Evolutionary conservation across 2,329 filamentous ascomycete genomes (phyloP), one percentile per base, ranked within the genome.

Genomic region (Fusarium sp.): DNA sequence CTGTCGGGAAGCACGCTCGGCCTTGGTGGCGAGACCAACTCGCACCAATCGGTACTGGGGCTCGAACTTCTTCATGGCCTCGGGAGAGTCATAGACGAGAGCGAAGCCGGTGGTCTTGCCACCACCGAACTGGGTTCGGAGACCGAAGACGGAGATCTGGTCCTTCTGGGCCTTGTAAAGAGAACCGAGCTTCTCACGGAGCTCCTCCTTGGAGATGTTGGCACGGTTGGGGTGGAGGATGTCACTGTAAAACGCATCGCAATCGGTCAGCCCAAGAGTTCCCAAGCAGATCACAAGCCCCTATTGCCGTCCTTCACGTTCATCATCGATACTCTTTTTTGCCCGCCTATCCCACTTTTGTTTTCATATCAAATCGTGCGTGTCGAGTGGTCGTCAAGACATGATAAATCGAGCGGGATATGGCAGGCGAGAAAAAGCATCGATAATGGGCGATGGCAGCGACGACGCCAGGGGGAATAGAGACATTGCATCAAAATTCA

Each of bases 51-150:
- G 91, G 92, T 97, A 97, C 86, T 92, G 91, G 79, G 96, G 96
- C 90, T 99, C 96, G 85, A 98, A 99, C 87, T 98, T 98, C 93
- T 97, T 97, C 91, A 99, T 91, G 79, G 94, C 93, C 89, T 99
- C 96, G 81, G 90, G 87, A 75, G 93, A 97, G 86, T 99, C 96
- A 90, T 99, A 99, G 87, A 99, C 89, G 79, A 98, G 93, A 75
- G 94, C 96, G 83, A 99, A 99, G 79, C 96, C 96, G 75, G 95
- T 98, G 84, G 93, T 97, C 92, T 99, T 99, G 89, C 96, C 96
- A 82, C 96, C 96, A 95, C 96, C 96, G 83, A 92, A 99, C 83
- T 98, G 95, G 78, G 96, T 99, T 84, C 93, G 92, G 84, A 99
- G 94, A 80, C 96, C 96, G 83, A 99, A 99, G 83, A 97, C 94